phyloP scores from a whole-genome alignment of 2,329 filamentous ascomycete species.

The Trichoderma cornu-damae region DNA sequence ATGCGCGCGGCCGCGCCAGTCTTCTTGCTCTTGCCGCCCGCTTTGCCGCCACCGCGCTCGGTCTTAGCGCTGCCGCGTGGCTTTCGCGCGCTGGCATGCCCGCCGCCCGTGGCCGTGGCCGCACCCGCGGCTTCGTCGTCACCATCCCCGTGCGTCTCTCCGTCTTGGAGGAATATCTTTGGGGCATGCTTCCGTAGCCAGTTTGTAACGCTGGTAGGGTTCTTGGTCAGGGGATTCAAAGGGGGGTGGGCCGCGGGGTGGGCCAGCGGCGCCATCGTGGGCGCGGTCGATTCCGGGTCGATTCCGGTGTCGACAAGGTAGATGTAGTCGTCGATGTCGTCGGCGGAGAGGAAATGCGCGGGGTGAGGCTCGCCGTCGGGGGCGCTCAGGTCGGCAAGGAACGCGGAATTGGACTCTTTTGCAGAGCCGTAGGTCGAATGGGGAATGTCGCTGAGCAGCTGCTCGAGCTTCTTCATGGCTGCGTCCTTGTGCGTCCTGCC shows the following conservation, averaged over 20 bases:
- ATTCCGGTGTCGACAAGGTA: slow-evolving; percentile 55
- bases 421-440: slow-evolving; percentile 50
- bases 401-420: slow-evolving; percentile 58
- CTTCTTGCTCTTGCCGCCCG: slow-evolving; percentile 38
- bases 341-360: slow-evolving; percentile 60
- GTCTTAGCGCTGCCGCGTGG: slow-evolving; percentile 31
- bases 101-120: slow-evolving; percentile 12
- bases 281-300: slow-evolving; percentile 40
- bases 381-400: slow-evolving; percentile 46
- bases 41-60: slow-evolving; percentile 37
- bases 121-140: slow-evolving; percentile 33
- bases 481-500: slow-evolving; percentile 38
- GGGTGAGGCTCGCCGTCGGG: slow-evolving; percentile 52
- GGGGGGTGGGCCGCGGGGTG: slow-evolving; percentile 35
- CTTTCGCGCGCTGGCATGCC: slow-evolving; percentile 32
- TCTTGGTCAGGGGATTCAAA: slow-evolving; percentile 47
- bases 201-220: slow-evolving; percentile 90
- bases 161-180: slow-evolving; percentile 77
- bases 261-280: slow-evolving; percentile 49
- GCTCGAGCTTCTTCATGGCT: slow-evolving; percentile 45
- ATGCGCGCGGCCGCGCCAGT: slow-evolving; percentile 24
- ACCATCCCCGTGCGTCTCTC: slow-evolving; percentile 38
- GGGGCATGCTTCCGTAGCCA: slow-evolving; percentile 86
- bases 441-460: slow-evolving; percentile 49
- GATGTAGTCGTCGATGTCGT: slow-evolving; percentile 71